phyloP scores from a whole-genome alignment of 331 rosid genomes.

The Pyrus hybrid region DNA sequence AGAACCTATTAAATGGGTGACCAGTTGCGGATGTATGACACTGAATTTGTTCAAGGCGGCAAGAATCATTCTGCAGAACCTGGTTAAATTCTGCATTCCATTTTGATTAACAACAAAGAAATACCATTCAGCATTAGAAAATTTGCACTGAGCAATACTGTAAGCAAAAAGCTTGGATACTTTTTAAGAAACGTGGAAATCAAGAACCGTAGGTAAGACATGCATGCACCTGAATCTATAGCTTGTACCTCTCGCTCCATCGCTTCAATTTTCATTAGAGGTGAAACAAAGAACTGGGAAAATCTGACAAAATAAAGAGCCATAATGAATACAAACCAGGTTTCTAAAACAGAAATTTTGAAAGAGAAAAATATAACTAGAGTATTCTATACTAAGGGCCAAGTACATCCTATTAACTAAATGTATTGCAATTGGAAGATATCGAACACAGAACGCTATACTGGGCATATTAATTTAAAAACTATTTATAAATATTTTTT shows the following conservation, averaged over 20 bases:
- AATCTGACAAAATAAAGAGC: slow-evolving; percentile 46
- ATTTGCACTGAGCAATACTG: slow-evolving; percentile 13
- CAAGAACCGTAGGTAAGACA: slow-evolving; percentile 10
- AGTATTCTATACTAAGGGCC: neutral
- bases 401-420: neutral
- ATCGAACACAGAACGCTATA: neutral
- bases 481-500: neutral
- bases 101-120: slow-evolving; percentile 25
- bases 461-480: neutral
- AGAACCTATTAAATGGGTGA: slow-evolving; percentile 80
- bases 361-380: neutral
- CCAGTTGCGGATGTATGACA: slow-evolving; percentile 69
- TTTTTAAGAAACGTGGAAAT: slow-evolving; percentile 11
- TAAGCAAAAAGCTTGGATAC: slow-evolving; percentile 3
- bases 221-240: slow-evolving; percentile 76
- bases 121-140: slow-evolving; percentile 28
- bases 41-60: slow-evolving; percentile 92
- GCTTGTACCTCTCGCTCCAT: slow-evolving; percentile 97
- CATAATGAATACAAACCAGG: slow-evolving; percentile 3
- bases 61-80: slow-evolving; percentile 71
- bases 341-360: neutral
- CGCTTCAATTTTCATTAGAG: slow-evolving; percentile 82
- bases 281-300: slow-evolving; percentile 94
- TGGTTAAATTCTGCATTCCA: slow-evolving; percentile 78
- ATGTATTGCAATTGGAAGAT: neutral